A percentile compares a stretch with the other conserved stretches of the same genome.
Conservation (phyloP, 805 yeast species). For the Schwanniomyces occidentalis region DNA sequence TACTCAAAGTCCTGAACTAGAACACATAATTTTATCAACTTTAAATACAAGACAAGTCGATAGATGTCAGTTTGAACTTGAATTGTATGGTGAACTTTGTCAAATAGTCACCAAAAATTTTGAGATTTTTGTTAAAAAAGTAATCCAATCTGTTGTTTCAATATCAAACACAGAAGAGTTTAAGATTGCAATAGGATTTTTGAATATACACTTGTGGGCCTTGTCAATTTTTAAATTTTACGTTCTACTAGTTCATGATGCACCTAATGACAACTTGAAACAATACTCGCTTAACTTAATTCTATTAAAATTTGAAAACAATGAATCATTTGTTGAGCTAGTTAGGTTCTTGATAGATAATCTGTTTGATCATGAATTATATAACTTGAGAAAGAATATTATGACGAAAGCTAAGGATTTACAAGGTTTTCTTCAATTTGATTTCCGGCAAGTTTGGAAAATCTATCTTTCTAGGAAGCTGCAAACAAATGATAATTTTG, state of each 20-base stretch:
- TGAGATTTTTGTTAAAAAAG: slow-evolving; percentile 29
- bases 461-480: slow-evolving; percentile 13
- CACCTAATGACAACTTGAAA: slow-evolving; percentile 32
- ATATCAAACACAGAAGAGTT: slow-evolving; percentile 27
- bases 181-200: slow-evolving; percentile 15
- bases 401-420: slow-evolving; percentile 11
- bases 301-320: slow-evolving; percentile 14
- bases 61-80: slow-evolving; percentile 18
- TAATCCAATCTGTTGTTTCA: slow-evolving; percentile 34
- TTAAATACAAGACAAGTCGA: slow-evolving; percentile 20
- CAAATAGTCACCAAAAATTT: slow-evolving; percentile 14
- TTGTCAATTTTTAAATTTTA: slow-evolving; percentile 31
- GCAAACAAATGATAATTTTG: slow-evolving; percentile 11
- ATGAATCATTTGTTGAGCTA: slow-evolving; percentile 16
- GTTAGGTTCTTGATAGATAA: slow-evolving; percentile 25
- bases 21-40: slow-evolving; percentile 14
- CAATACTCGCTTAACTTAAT: slow-evolving; percentile 24
- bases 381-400: slow-evolving; percentile 16
- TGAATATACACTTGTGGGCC: slow-evolving; percentile 31
- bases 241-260: slow-evolving; percentile 31
- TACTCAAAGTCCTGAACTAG: slow-evolving; percentile 10
- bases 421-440: slow-evolving; percentile 12
- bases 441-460: slow-evolving; percentile 21
- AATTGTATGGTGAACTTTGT: slow-evolving; percentile 20
- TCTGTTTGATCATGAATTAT: slow-evolving; percentile 26